Percentiles rank a stretch among this genome's conserved stretches.
These are phyloP conservation scores for Ogataea parapolymorpha DNA, from an alignment of 805 yeast genomes.

Conservation along the genomic window DNA sequence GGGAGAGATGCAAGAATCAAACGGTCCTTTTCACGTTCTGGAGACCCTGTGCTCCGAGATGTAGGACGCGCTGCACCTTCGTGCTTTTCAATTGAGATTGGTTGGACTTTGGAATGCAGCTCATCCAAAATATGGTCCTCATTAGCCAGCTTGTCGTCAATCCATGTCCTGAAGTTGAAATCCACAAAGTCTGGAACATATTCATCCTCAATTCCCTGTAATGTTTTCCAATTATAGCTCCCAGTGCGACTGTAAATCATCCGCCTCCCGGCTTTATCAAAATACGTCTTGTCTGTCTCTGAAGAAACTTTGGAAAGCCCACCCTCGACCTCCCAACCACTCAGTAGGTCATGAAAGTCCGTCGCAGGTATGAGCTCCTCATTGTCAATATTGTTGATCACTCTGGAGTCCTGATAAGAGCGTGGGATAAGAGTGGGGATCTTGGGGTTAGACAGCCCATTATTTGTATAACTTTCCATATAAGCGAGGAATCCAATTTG, in stretches of 20 bases:
- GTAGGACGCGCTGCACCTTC: constrained; percentile 17
- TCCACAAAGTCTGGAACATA: constrained; percentile 60
- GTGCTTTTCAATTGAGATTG: constrained; percentile 24
- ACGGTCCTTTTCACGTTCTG: constrained; percentile 39
- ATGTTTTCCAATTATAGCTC: not conserved
- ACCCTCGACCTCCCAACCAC: constrained; percentile 9
- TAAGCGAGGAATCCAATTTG: not conserved
- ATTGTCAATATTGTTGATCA: constrained; percentile 27
- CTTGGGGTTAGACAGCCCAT: constrained; percentile 15
- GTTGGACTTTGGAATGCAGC: constrained; percentile 28
- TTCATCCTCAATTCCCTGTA: constrained; percentile 64
- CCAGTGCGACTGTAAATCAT: constrained; percentile 2
- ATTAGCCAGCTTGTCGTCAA: constrained; percentile 11
- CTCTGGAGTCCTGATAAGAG: constrained; percentile 18
- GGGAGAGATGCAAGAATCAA: constrained; percentile 43
- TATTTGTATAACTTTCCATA: constrained; percentile 11
- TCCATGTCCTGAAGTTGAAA: constrained; percentile 32
- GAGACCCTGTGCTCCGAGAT: constrained; percentile 29
- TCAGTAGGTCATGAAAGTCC: constrained; percentile 22
- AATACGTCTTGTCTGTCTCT: constrained; percentile 61
- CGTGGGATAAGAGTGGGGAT: constrained; percentile 21
- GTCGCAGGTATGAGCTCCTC: constrained; percentile 28
- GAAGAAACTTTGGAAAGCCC: constrained; percentile 38
- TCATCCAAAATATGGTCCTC: constrained; percentile 15
- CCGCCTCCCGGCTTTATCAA: constrained; percentile 40